Conservation (phyloP, 495 filamentous ascomycete species). For the Lophiotrema nucula region DNA sequence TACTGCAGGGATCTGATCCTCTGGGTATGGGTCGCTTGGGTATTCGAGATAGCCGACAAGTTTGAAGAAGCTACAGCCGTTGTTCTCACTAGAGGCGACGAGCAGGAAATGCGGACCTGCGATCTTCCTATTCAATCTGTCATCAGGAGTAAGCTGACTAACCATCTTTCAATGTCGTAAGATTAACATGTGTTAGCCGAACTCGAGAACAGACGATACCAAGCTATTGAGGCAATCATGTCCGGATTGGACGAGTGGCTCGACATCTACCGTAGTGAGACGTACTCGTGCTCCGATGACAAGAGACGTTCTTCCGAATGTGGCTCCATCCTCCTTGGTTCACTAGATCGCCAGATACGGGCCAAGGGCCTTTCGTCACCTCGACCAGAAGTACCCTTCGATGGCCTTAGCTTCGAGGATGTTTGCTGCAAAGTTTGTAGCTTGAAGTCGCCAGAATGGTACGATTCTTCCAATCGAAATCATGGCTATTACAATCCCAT, state of each 20-base stretch:
- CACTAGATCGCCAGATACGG: conserved; percentile 7
- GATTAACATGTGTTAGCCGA: neutral
- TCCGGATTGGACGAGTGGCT: neutral
- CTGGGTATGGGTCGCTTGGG: conserved; percentile 46
- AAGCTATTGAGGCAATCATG: conserved; percentile 9
- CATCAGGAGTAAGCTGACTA: neutral
- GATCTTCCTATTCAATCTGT: neutral
- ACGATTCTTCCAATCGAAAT: neutral
- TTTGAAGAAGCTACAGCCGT: conserved; percentile 9
- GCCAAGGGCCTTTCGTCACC: neutral
- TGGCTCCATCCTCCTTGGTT: conserved; percentile 14
- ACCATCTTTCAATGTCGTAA: neutral
- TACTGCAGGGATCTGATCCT: conserved; percentile 39
- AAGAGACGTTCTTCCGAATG: neutral
- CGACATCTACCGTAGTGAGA: neutral
- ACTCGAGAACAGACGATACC: neutral
- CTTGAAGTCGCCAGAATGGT: conserved; percentile 4
- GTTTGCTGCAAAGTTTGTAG: neutral
- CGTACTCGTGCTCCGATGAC: neutral
- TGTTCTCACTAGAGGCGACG: conserved; percentile 4
- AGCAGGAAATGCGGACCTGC: neutral
- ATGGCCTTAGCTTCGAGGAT: neutral
- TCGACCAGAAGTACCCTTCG: neutral
- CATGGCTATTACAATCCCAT: neutral
- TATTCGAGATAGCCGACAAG: conserved; percentile 32